These are phyloP conservation scores for Phaseolus coccineus DNA, from an alignment of 331 rosid species.

Conservation along the genomic window DNA sequence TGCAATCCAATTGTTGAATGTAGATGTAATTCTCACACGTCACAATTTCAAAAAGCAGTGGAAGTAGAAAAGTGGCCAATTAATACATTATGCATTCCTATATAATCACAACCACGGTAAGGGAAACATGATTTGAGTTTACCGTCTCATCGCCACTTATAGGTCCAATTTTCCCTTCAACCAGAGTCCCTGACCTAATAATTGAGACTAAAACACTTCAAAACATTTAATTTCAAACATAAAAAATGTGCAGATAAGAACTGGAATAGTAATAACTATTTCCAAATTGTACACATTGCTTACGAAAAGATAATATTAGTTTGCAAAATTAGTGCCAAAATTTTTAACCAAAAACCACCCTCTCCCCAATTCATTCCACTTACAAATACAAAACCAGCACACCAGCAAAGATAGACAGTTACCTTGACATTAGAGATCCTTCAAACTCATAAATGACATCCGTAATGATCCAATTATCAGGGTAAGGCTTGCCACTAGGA, in stretches of 20 bases:
- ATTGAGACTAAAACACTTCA: constrained; percentile 37
- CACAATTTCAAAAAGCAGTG: constrained; percentile 36
- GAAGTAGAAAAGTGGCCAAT: neutral
- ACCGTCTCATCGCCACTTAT: constrained; percentile 96
- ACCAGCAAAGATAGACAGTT: constrained; percentile 27
- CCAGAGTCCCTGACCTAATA: constrained; percentile 89
- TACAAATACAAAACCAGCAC: constrained; percentile 22
- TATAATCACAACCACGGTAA: constrained; percentile 32
- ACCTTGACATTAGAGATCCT: constrained; percentile 92
- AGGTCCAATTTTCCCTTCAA: constrained; percentile 86
- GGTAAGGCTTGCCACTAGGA: constrained; percentile 99
- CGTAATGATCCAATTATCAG: constrained; percentile 97
- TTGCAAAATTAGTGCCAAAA: constrained; percentile 27
- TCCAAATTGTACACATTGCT: constrained; percentile 27
- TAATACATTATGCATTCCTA: constrained; percentile 23
- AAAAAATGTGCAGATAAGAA: constrained; percentile 22
- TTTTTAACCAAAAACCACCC: neutral
- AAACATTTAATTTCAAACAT: constrained; percentile 19
- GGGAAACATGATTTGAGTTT: constrained; percentile 48
- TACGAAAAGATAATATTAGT: constrained; percentile 19
- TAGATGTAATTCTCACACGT: constrained; percentile 16
- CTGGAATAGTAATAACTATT: constrained; percentile 28
- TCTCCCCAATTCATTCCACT: constrained; percentile 7
- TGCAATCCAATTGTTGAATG: constrained; percentile 33
- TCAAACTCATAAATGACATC: constrained; percentile 83